phyloP scores from a whole-genome alignment of 2,329 filamentous ascomycete genomes.

The Pyrenochaeta sp. region DNA sequence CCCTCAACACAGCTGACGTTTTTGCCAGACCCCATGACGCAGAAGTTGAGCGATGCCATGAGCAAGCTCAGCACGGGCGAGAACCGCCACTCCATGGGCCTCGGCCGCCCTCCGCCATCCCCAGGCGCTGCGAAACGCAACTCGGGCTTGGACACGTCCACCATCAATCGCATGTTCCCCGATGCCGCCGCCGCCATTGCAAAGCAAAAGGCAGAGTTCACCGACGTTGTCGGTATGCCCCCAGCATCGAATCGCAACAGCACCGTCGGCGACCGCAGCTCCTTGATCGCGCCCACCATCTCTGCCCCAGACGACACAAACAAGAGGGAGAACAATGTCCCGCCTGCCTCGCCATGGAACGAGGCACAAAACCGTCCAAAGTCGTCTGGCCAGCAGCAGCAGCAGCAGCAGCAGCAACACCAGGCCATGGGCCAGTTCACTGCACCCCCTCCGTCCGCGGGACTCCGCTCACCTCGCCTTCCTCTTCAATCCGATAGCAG shows the following conservation, averaged over 20 bases:
- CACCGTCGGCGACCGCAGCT: constrained; percentile 77
- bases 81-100: constrained; percentile 81
- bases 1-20: constrained; percentile 38
- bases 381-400: constrained; percentile 73
- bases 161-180: constrained; percentile 98
- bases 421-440: constrained; percentile 87
- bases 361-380: constrained; percentile 72
- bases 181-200: constrained; percentile 98
- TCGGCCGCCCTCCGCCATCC: constrained; percentile 75
- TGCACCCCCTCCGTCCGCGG: constrained; percentile 78
- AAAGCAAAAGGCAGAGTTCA: constrained; percentile 97
- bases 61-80: constrained; percentile 89
- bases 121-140: constrained; percentile 79
- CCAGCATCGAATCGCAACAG: constrained; percentile 95
- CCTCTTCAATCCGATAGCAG: constrained; percentile 69
- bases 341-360: constrained; percentile 84
- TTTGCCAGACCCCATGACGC: constrained; percentile 88
- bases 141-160: constrained; percentile 90
- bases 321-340: constrained; percentile 66
- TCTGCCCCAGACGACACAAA: constrained; percentile 71
- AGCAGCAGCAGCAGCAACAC: constrained; percentile 57
- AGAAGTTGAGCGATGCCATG: constrained; percentile 95
- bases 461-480: constrained; percentile 81
- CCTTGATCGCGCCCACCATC: constrained; percentile 78
- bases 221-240: constrained; percentile 89